A percentile compares a stretch with the other conserved stretches of the same genome.
Evolutionary conservation across 345 rosid species (phyloP).

Genomic region (Salix udensis): DNA sequence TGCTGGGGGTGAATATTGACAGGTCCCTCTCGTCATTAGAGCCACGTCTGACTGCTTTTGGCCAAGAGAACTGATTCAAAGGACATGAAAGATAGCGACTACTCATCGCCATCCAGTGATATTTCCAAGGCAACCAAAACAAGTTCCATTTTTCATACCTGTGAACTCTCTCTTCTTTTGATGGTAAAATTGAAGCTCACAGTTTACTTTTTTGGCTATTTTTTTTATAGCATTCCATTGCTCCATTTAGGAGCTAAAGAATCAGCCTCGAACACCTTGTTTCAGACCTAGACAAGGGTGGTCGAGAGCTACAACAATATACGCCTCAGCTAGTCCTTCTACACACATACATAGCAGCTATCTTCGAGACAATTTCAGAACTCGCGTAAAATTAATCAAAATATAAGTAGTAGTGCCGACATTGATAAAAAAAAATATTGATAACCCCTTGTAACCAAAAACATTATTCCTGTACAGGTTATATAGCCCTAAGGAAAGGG

Average conservation of each 20-base stretch:
- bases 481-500: neutral
- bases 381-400: no score
- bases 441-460: neutral
- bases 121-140: conserved; percentile 37
- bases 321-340: neutral
- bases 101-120: conserved; percentile 51
- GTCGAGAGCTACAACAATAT: neutral
- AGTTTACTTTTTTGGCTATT: neutral
- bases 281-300: neutral
- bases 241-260: conserved; percentile 21
- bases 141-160: conserved; percentile 12
- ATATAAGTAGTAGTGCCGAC: no score
- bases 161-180: neutral
- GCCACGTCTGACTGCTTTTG: conserved; percentile 61
- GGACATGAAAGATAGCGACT: conserved; percentile 54
- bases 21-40: conserved; percentile 78
- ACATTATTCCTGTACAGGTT: neutral
- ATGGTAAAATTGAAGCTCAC: neutral
- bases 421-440: no score
- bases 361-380: neutral
- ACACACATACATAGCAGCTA: no score
- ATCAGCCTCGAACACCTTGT: conserved; percentile 2
- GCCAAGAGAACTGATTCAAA: conserved; percentile 56
- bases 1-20: conserved; percentile 33
- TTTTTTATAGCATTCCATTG: conserved; percentile 2